Evolutionary conservation across 1,284 basidiomycete genomes (phyloP).

Genomic region (Leccinum fallax): DNA sequence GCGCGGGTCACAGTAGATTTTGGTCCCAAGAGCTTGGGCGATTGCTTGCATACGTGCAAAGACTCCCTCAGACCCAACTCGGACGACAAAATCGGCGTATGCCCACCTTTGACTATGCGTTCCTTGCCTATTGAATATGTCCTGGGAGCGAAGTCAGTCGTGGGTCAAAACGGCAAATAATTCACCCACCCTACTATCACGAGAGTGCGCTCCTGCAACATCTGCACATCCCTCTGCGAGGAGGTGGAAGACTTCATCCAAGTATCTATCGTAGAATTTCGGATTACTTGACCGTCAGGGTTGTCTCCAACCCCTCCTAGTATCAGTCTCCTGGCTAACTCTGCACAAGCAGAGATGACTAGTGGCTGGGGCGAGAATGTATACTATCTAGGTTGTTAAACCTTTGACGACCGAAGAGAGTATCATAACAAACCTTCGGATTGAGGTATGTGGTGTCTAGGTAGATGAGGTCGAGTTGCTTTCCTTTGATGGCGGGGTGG

Average conservation of each 20-base stretch:
- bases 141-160: constrained; percentile 39
- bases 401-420: background rate
- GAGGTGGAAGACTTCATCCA: constrained; percentile 37
- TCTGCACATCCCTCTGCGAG: constrained; percentile 36
- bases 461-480: constrained; percentile 85
- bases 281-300: constrained; percentile 18
- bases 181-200: constrained; percentile 81
- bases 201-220: constrained; percentile 46
- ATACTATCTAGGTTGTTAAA: constrained; percentile 53
- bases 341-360: constrained; percentile 90
- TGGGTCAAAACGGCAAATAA: background rate
- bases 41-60: constrained; percentile 56
- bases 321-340: constrained; percentile 69
- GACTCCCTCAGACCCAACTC: background rate
- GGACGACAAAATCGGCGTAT: background rate
- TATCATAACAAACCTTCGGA: constrained; percentile 59
- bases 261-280: constrained; percentile 42
- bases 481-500: constrained; percentile 81
- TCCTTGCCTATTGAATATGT: constrained; percentile 99
- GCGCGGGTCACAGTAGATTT: constrained; percentile 87
- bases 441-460: constrained; percentile 97
- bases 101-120: constrained; percentile 87
- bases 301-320: constrained; percentile 40
- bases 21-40: constrained; percentile 80
- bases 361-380: constrained; percentile 93